Percentiles rank a stretch among this genome's conserved stretches.
These are phyloP conservation scores for Carex parvula DNA, from an alignment of 176 grass and related monocot species.

Conservation along the genomic window DNA sequence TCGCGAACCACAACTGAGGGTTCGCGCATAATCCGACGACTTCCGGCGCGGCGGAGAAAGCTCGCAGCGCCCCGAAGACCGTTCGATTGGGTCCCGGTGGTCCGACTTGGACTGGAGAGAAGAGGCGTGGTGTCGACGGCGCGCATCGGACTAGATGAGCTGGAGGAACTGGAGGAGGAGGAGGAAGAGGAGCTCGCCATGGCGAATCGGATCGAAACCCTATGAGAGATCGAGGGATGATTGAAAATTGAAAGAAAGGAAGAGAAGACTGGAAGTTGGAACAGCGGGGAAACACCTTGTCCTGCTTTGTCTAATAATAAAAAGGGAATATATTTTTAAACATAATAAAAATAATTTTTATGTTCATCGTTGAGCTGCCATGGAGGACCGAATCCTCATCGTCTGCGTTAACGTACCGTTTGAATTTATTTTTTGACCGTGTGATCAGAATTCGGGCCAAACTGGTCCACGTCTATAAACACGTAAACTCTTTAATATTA, in stretches of 20 bases:
- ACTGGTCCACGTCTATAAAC: no score
- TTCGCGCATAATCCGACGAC: slow-evolving; percentile 68
- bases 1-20: slow-evolving; percentile 66
- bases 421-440: no score
- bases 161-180: slow-evolving; percentile 17
- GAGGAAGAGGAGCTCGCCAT: slow-evolving; percentile 47
- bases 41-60: slow-evolving; percentile 63
- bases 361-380: no score
- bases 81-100: background rate
- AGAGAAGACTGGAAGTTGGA: background rate
- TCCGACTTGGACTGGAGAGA: background rate
- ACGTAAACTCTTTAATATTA: no score
- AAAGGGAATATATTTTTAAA: background rate
- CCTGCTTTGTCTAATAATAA: background rate
- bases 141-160: slow-evolving; percentile 5
- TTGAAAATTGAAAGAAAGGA: background rate
- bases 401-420: no score
- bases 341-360: background rate
- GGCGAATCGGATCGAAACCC: slow-evolving; percentile 25
- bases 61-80: slow-evolving; percentile 58
- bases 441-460: no score
- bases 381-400: no score
- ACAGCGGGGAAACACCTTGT: background rate
- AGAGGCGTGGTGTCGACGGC: slow-evolving; percentile 21
- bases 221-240: slow-evolving; percentile 11